Conservation (phyloP, 129 eudicot genomes). For the Helichrysum umbraculigerum region DNA sequence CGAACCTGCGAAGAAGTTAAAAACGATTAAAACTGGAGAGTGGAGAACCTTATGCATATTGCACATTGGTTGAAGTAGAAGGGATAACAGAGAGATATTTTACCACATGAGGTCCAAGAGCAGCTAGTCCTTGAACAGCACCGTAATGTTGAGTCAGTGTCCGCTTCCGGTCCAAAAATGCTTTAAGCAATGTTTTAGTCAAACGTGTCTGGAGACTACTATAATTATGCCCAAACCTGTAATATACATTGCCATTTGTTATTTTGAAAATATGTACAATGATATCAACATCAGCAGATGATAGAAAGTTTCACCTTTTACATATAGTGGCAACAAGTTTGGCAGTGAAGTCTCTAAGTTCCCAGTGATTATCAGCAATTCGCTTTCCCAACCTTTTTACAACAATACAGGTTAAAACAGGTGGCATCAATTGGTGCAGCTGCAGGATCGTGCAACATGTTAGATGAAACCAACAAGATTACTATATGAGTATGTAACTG, state of each 20-base stretch:
- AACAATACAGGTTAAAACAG: slow-evolving; percentile 61
- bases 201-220: slow-evolving; percentile 64
- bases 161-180: slow-evolving; percentile 66
- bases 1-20: slow-evolving; percentile 55
- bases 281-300: slow-evolving; percentile 7
- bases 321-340: slow-evolving; percentile 63
- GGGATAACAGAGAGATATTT: neutral
- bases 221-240: slow-evolving; percentile 74
- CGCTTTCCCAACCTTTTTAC: slow-evolving; percentile 64
- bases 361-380: slow-evolving; percentile 70
- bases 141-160: slow-evolving; percentile 81
- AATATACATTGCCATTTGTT: slow-evolving; percentile 16
- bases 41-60: neutral
- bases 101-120: slow-evolving; percentile 79
- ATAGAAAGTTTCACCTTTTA: slow-evolving; percentile 44
- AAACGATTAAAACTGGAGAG: neutral
- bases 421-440: slow-evolving; percentile 80
- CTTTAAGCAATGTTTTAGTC: slow-evolving; percentile 60
- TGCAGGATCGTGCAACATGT: slow-evolving; percentile 30
- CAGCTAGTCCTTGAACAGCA: slow-evolving; percentile 80
- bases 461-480: slow-evolving; percentile 1
- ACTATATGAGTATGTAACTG: neutral
- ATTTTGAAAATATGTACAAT: slow-evolving; percentile 7
- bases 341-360: slow-evolving; percentile 66
- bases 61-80: neutral